A percentile compares a stretch with the other conserved stretches of the same genome.
Evolutionary conservation across 495 filamentous ascomycete genomes (phyloP).

Genomic region (Pseudomonodictys pantanalensis): DNA sequence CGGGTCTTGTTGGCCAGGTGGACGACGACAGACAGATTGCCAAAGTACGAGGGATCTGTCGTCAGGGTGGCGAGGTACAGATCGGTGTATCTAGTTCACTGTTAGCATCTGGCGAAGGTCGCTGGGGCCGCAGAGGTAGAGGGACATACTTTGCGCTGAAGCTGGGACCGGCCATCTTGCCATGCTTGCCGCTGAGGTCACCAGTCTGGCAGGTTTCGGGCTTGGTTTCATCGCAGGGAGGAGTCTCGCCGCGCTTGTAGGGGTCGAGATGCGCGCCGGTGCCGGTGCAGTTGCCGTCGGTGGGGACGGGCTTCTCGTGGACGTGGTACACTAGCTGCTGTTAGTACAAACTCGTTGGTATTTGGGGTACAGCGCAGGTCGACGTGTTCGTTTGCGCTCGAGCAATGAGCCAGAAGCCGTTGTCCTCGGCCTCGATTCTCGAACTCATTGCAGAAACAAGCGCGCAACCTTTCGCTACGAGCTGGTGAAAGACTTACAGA

Average conservation of each 20-base stretch:
- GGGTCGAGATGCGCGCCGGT: constrained; percentile 69
- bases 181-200: constrained; percentile 81
- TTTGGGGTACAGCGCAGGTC: no score
- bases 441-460: background rate
- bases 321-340: constrained; percentile 69
- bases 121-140: background rate
- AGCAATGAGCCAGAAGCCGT: background rate
- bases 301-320: constrained; percentile 69
- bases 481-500: constrained; percentile 54
- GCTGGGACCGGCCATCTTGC: constrained; percentile 53
- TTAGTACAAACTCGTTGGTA: constrained; percentile 4
- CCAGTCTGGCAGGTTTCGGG: constrained; percentile 78
- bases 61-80: constrained; percentile 60
- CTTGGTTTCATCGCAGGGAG: constrained; percentile 58
- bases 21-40: constrained; percentile 74
- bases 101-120: constrained; percentile 8
- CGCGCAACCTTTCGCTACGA: background rate
- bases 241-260: constrained; percentile 60
- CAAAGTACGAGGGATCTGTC: constrained; percentile 64
- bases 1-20: constrained; percentile 70
- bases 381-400: background rate
- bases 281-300: constrained; percentile 73
- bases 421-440: background rate
- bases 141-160: constrained; percentile 38
- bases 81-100: constrained; percentile 56